Conservation (phyloP, 495 filamentous ascomycete species). For the Friedmanniomyces endolithicus region DNA sequence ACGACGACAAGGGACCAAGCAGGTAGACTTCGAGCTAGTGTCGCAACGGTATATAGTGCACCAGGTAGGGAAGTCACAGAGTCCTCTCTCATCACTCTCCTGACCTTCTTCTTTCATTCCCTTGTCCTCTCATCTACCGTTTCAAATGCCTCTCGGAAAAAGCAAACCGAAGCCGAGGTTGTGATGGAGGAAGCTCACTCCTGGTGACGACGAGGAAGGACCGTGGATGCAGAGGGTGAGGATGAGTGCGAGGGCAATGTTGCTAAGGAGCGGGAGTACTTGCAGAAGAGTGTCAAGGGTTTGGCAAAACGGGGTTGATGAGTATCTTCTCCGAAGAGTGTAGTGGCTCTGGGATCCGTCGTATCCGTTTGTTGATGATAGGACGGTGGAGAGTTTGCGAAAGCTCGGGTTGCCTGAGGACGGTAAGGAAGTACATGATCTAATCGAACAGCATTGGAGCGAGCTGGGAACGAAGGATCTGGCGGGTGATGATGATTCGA, state of each 20-base stretch:
- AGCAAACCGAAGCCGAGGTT: conserved; percentile 8
- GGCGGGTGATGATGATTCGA: conserved; percentile 10
- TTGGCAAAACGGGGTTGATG: conserved; percentile 26
- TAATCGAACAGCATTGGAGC: conserved; percentile 24
- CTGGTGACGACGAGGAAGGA: conserved; percentile 10
- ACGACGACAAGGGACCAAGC: too few species aligned
- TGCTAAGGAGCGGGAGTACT: conserved; percentile 6
- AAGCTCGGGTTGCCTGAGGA: conserved; percentile 24
- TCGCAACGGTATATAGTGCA: too few species aligned
- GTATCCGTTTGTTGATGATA: conserved; percentile 28
- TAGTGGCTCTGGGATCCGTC: conserved; percentile 24
- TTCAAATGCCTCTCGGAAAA: conserved; percentile 9
- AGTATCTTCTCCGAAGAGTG: conserved; percentile 28
- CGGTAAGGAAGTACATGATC: conserved; percentile 19
- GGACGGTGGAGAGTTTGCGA: conserved; percentile 18
- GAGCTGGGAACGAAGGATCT: conserved; percentile 11
- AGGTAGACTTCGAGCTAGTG: too few species aligned
- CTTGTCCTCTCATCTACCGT: background rate
- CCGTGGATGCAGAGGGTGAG: conserved; percentile 4
- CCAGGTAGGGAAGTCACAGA: too few species aligned
- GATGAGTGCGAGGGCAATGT: conserved; percentile 11
- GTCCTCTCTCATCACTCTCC: background rate
- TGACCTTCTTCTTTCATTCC: background rate
- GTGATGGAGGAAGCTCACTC: conserved; percentile 15
- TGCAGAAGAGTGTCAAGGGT: conserved; percentile 24